phyloP scores from a whole-genome alignment of 805 yeast species.

The Kuraishia hungarica region DNA sequence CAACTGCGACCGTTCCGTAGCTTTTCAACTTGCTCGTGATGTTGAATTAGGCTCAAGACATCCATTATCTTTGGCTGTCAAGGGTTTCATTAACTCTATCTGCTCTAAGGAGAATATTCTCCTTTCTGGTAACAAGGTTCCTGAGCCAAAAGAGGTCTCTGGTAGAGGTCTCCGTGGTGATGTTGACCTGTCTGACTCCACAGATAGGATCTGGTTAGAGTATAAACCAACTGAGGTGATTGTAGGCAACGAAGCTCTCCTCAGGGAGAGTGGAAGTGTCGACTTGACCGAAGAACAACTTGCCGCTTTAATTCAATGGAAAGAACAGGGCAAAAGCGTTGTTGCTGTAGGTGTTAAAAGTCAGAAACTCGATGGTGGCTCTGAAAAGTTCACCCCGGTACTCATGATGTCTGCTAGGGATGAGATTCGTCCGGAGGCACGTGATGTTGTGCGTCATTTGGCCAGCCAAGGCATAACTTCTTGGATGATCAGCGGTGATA shows the following conservation, averaged over 20 bases:
- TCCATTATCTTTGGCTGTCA: slow-evolving; percentile 58
- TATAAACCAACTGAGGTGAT: slow-evolving; percentile 27
- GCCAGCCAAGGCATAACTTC: slow-evolving; percentile 37
- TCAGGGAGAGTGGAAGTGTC: slow-evolving; percentile 36
- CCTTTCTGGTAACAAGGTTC: slow-evolving; percentile 27
- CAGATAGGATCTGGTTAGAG: slow-evolving; percentile 21
- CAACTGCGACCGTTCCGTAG: slow-evolving; percentile 11
- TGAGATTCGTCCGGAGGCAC: slow-evolving; percentile 49
- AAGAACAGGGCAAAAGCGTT: slow-evolving; percentile 54
- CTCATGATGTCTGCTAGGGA: slow-evolving; percentile 54
- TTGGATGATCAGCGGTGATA: slow-evolving; percentile 79
- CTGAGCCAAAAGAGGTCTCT: slow-evolving; percentile 41
- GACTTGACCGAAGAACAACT: slow-evolving; percentile 24
- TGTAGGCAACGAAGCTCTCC: slow-evolving; percentile 54
- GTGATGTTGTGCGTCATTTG: slow-evolving; percentile 34
- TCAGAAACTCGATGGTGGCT: slow-evolving; percentile 14
- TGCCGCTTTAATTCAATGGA: slow-evolving; percentile 41
- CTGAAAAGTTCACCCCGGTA: slow-evolving; percentile 27
- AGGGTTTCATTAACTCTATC: slow-evolving; percentile 24
- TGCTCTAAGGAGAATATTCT: slow-evolving; percentile 7
- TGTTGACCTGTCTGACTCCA: slow-evolving; percentile 16
- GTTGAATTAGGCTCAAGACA: slow-evolving; percentile 60
- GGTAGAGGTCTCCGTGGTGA: slow-evolving; percentile 54
- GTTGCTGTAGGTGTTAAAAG: slow-evolving; percentile 42
- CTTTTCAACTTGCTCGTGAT: slow-evolving; percentile 44